Evolutionary conservation across 176 grass and related monocot genomes (phyloP), one percentile per base, ranked within the genome.

Genomic region (Carex littledalei): DNA sequence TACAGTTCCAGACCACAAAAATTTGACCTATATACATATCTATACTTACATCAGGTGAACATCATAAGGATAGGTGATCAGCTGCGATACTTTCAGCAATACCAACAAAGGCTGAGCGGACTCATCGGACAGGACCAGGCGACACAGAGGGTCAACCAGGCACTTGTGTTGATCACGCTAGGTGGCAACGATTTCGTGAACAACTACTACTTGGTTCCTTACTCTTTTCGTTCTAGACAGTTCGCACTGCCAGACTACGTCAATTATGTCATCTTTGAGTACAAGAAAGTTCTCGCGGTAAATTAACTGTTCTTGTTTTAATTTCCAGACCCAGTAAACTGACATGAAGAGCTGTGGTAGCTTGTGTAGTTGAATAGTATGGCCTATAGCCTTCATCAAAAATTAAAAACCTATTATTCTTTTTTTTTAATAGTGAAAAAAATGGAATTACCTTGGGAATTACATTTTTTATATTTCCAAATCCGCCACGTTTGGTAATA

Each of bases 141-240:
- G 26, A 60, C 59, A 58, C 87, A 26, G 67, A 15, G 85, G 0
- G 93, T 99, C 60, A 91, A 71, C 84, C 62, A 84, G 22, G 96
- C 87, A 2, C 91, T 99, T 0, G 91, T 93, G 66, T 88, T 99
- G 85, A 91, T 99, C 85, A 99, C 96, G 35, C 87, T 99, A 1
- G 96, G 96, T 0, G 96, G 96, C 84, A 99, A 99, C 64, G 96
- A 99, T 86, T 99, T 99, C 61, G 91, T 99, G 2, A 99, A 99
- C 96, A 99, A 99, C 91, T 95, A 99, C 90, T 99, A 87, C 93
- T 91, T 99, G 65, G 88, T 99, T 59, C 96, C 96, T 75, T 92
- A 85, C 91, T 99, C 96, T 55, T 39, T 87, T 67, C 73, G 96
- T 10, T 99, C 96, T 37, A 91, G 96, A 67, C 82, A 99, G 85